phyloP scores from a whole-genome alignment of 306 rosid genomes.

The Comarum palustre region DNA sequence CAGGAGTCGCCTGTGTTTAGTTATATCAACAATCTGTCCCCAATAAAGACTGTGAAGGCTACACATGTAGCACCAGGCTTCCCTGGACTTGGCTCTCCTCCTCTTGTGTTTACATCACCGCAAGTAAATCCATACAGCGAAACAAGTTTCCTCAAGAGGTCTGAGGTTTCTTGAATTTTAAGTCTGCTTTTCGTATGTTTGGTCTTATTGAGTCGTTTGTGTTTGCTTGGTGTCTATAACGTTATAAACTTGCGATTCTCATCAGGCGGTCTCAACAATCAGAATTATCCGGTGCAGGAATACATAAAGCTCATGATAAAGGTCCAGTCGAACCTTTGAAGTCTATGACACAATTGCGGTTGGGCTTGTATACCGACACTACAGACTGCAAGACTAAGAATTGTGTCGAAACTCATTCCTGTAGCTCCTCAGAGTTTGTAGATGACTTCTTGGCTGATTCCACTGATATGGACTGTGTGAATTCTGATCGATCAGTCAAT shows the following conservation, averaged over 20 bases:
- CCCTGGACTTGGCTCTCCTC: conserved; percentile 47
- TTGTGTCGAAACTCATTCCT: conserved; percentile 23
- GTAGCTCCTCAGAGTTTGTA: conserved; percentile 36
- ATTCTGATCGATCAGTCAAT: conserved; percentile 18
- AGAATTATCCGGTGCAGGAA: conserved; percentile 28
- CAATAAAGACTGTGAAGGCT: conserved; percentile 40
- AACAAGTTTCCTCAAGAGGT: conserved; percentile 46
- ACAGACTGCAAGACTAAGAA: conserved; percentile 23
- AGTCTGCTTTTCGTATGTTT: neutral
- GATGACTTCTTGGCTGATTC: conserved; percentile 59
- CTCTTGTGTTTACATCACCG: conserved; percentile 55
- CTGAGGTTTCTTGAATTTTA: neutral
- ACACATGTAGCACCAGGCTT: conserved; percentile 31
- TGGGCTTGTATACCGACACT: conserved; percentile 25
- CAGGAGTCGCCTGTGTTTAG: conserved; percentile 56
- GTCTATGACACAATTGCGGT: conserved; percentile 17
- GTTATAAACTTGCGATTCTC: neutral
- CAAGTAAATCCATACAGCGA: conserved; percentile 34
- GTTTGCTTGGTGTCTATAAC: neutral
- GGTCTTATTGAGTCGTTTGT: neutral
- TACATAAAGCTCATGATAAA: conserved; percentile 23
- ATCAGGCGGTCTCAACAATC: conserved; percentile 47
- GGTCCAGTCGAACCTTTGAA: conserved; percentile 28
- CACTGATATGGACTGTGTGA: conserved; percentile 25
- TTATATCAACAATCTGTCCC: conserved; percentile 42